Evolutionary conservation across 1,284 basidiomycete species (phyloP).

Genomic region (Trametes hirsuta): DNA sequence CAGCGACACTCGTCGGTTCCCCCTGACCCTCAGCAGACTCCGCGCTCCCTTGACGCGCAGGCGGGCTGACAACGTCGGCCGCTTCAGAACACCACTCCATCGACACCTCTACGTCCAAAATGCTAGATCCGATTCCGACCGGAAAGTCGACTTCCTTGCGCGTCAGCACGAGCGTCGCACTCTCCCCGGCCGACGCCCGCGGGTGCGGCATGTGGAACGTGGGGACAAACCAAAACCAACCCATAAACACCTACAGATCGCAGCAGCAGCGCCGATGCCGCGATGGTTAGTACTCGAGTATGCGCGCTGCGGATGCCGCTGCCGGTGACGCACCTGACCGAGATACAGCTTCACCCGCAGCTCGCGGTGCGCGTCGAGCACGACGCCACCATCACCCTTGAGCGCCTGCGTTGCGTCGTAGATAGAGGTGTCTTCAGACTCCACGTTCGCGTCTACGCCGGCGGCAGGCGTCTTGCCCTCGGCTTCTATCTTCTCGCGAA

Average conservation of each 20-base stretch:
- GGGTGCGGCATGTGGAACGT: conserved; percentile 72
- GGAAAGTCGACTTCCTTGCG: conserved; percentile 77
- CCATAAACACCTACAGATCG: conserved; percentile 62
- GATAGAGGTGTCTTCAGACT: conserved; percentile 48
- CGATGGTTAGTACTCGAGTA: neutral
- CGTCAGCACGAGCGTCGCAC: conserved; percentile 45
- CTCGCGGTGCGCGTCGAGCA: conserved; percentile 73
- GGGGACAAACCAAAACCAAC: conserved; percentile 86
- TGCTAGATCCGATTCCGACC: conserved; percentile 65
- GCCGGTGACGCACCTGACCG: conserved; percentile 55
- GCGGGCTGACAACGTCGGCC: conserved; percentile 27
- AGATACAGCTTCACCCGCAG: conserved; percentile 80
- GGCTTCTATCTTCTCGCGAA: conserved; percentile 40
- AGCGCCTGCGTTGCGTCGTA: conserved; percentile 41
- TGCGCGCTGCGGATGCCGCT: neutral
- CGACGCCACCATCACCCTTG: conserved; percentile 46
- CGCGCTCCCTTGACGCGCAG: conserved; percentile 25
- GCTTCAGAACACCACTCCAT: conserved; percentile 34
- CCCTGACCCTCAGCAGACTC: conserved; percentile 25
- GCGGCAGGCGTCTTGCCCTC: conserved; percentile 17
- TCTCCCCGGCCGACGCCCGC: conserved; percentile 27
- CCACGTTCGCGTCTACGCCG: conserved; percentile 24
- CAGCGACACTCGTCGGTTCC: conserved; percentile 28
- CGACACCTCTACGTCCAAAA: conserved; percentile 66
- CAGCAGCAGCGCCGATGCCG: neutral